A percentile compares a stretch with the other conserved stretches of the same genome.
Conservation (phyloP, 768 basidiomycete species). For the Leccinum subgranulosum region DNA sequence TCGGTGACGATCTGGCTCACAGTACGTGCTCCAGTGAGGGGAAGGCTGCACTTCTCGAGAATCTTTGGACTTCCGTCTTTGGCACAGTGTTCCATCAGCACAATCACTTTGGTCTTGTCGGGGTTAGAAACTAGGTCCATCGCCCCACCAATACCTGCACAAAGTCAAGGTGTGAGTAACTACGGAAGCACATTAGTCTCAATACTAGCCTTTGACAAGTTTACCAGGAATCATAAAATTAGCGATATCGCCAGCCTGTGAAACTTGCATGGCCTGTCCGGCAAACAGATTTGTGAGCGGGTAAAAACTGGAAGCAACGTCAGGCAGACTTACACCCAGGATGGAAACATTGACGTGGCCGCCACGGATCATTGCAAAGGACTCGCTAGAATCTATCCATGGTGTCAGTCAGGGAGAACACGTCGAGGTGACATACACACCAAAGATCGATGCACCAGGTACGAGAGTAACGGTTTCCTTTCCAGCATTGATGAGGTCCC, state of each 20-base stretch:
- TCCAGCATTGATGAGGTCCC: constrained; percentile 91
- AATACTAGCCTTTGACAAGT: constrained; percentile 65
- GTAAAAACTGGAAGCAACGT: neutral
- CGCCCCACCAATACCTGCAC: constrained; percentile 85
- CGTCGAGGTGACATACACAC: constrained; percentile 38
- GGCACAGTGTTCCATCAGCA: constrained; percentile 85
- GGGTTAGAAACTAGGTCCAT: constrained; percentile 98
- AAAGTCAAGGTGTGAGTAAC: neutral
- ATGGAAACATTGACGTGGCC: constrained; percentile 94
- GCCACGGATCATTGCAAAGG: constrained; percentile 97
- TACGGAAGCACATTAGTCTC: neutral
- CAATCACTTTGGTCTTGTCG: constrained; percentile 90
- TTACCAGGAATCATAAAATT: constrained; percentile 99
- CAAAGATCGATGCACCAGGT: constrained; percentile 90
- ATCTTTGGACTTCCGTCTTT: constrained; percentile 92
- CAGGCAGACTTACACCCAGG: constrained; percentile 63
- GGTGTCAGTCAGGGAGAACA: neutral
- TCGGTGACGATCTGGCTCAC: constrained; percentile 95
- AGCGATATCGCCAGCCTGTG: constrained; percentile 88
- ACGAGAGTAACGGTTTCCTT: constrained; percentile 93
- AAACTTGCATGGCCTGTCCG: constrained; percentile 88
- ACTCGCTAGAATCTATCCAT: constrained; percentile 73
- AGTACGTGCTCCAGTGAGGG: constrained; percentile 82
- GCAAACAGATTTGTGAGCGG: constrained; percentile 2
- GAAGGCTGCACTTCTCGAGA: constrained; percentile 74